Conservation (phyloP, 1,139 yeast species). For the Magnusiomyces sp. region DNA sequence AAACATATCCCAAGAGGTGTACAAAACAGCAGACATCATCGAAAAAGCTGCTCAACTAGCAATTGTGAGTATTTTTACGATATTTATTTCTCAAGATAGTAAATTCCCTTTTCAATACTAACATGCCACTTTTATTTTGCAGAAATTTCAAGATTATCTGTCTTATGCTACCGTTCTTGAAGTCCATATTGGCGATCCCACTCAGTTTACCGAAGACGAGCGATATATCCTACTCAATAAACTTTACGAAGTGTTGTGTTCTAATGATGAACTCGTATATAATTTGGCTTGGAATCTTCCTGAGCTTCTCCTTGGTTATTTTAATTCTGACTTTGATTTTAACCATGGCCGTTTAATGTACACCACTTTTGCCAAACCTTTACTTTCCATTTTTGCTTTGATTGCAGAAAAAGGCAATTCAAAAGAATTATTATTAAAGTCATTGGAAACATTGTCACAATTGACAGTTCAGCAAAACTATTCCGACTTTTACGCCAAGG, state of each 20-base stretch:
- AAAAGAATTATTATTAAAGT: constrained; percentile 64
- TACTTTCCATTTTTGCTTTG: constrained; percentile 47
- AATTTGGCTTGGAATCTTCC: constrained; percentile 92
- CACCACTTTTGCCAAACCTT: constrained; percentile 22
- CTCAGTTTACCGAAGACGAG: constrained; percentile 41
- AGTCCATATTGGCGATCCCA: constrained; percentile 45
- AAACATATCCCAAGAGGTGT: too few species aligned
- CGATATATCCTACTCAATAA: constrained; percentile 37
- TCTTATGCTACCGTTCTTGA: constrained; percentile 70
- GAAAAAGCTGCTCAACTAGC: not conserved
- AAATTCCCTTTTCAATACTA: too few species aligned
- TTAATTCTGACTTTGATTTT: constrained; percentile 22
- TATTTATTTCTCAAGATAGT: too few species aligned
- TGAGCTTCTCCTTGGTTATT: constrained; percentile 40
- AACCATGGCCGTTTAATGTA: constrained; percentile 20
- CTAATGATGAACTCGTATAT: constrained; percentile 39
- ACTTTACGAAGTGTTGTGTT: constrained; percentile 37
- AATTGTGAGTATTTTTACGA: too few species aligned
- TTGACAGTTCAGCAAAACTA: constrained; percentile 27
- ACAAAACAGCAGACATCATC: not conserved
- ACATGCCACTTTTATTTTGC: too few species aligned
- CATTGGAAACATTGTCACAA: constrained; percentile 50
- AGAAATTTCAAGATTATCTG: constrained; percentile 48
- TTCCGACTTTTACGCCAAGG: not conserved
- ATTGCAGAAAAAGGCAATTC: constrained; percentile 65